Percentiles rank a stretch among this genome's conserved stretches.
Evolutionary conservation across 1,284 basidiomycete genomes (phyloP).

Genomic region (Inonotus hispidus): DNA sequence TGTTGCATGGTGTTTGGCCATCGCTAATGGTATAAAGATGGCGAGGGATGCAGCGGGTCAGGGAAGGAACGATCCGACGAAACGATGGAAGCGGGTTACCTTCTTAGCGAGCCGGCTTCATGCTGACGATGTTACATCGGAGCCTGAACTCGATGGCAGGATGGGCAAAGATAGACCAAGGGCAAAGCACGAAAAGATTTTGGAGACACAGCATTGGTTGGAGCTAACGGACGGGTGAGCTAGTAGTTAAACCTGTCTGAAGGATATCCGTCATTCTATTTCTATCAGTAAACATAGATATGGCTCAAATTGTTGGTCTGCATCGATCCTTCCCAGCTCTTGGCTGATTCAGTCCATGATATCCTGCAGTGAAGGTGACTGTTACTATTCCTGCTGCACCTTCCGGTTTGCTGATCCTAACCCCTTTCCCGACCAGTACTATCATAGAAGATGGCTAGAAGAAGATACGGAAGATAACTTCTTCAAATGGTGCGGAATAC

Average conservation of each 20-base stretch:
- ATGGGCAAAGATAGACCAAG: conserved; percentile 25
- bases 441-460: conserved; percentile 58
- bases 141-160: conserved; percentile 9
- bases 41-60: conserved; percentile 36
- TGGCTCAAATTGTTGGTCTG: conserved; percentile 49
- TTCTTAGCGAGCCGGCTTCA: conserved; percentile 39
- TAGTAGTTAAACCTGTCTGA: background rate
- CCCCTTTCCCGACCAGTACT: conserved; percentile 39
- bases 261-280: background rate
- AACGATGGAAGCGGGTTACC: conserved; percentile 43
- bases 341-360: background rate
- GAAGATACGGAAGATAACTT: conserved; percentile 66
- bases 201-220: conserved; percentile 59
- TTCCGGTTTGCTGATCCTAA: conserved; percentile 5
- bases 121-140: conserved; percentile 38
- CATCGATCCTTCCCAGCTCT: background rate
- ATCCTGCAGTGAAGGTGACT: conserved; percentile 33
- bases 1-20: background rate
- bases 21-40: conserved; percentile 27
- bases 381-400: conserved; percentile 1
- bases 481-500: conserved; percentile 51
- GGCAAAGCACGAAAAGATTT: conserved; percentile 37
- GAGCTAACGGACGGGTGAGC: conserved; percentile 59
- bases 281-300: conserved; percentile 57
- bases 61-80: conserved; percentile 38